phyloP scores from a whole-genome alignment of 805 yeast genomes.

The Cyberlindnera nakhonratchasimensis region DNA sequence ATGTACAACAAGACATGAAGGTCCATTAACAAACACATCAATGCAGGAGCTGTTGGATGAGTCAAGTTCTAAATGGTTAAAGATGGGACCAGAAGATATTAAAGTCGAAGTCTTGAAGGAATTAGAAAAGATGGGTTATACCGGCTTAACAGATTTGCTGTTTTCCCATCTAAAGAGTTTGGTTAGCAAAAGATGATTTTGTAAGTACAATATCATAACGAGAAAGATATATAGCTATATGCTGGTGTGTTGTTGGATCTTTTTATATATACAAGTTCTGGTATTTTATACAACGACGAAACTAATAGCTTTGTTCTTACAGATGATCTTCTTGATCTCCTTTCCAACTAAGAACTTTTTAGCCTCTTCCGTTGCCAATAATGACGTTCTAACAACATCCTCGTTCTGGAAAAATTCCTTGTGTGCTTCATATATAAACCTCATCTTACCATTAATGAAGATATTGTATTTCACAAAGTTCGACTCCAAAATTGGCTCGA shows the following conservation, averaged over 20 bases:
- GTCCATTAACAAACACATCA: constrained; percentile 47
- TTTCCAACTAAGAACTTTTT: constrained; percentile 40
- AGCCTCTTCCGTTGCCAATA: constrained; percentile 36
- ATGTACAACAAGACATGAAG: constrained; percentile 42
- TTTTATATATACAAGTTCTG: constrained; percentile 1
- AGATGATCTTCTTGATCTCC: constrained; percentile 49
- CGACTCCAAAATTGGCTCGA: constrained; percentile 37
- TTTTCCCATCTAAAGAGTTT: constrained; percentile 53
- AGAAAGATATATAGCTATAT: background rate
- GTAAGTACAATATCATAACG: background rate
- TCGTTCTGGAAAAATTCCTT: constrained; percentile 36
- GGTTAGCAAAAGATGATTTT: constrained; percentile 25
- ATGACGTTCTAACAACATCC: constrained; percentile 34
- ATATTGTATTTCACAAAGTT: constrained; percentile 46
- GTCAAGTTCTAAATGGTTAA: constrained; percentile 33
- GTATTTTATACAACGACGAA: constrained; percentile 16
- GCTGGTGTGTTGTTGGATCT: background rate
- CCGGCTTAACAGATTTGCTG: constrained; percentile 47
- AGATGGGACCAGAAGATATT: constrained; percentile 37
- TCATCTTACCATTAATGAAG: constrained; percentile 71
- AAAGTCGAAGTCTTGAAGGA: constrained; percentile 42
- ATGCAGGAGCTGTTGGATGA: constrained; percentile 32
- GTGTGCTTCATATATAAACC: constrained; percentile 40
- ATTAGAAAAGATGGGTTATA: constrained; percentile 41
- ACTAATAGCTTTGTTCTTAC: constrained; percentile 38